These are phyloP conservation scores for Penicillium goetzii DNA, from an alignment of 495 filamentous ascomycete species.

Conservation along the genomic window DNA sequence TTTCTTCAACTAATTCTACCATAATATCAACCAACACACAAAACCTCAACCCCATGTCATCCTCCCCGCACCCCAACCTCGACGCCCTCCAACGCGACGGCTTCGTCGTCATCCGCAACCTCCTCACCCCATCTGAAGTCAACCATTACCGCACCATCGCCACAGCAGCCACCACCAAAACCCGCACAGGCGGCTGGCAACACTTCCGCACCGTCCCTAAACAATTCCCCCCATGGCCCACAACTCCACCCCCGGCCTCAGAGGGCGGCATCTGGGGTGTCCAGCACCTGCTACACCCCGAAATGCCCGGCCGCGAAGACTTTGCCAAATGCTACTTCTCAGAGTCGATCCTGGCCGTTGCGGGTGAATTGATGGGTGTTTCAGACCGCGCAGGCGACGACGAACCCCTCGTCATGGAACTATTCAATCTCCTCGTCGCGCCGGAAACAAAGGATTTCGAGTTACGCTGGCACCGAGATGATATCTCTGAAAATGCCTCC, in stretches of 20 bases:
- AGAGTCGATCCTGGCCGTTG: conserved; percentile 56
- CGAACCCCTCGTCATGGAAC: conserved; percentile 70
- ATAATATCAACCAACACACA: neutral
- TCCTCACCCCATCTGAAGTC: conserved; percentile 54
- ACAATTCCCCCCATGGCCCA: conserved; percentile 82
- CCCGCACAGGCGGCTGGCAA: conserved; percentile 69
- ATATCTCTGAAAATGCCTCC: conserved; percentile 61
- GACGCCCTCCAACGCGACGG: conserved; percentile 52
- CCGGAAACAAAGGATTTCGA: conserved; percentile 64
- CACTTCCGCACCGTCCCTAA: conserved; percentile 81
- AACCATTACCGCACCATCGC: conserved; percentile 58
- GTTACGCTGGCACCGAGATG: conserved; percentile 79
- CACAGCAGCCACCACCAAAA: conserved; percentile 53
- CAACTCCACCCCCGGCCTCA: conserved; percentile 47
- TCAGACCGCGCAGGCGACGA: conserved; percentile 14
- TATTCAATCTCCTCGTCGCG: conserved; percentile 77
- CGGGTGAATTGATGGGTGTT: conserved; percentile 58
- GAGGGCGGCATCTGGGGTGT: conserved; percentile 81
- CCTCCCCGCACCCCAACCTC: conserved; percentile 33
- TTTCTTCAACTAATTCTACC: neutral
- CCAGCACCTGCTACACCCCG: conserved; percentile 78
- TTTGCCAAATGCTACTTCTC: conserved; percentile 73
- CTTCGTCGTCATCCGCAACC: conserved; percentile 51
- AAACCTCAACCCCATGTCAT: conserved; percentile 16
- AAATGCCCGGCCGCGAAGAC: conserved; percentile 53